Evolutionary conservation across 2,329 filamentous ascomycete species (phyloP), one percentile per base, ranked within the genome.

Genomic region (Apiospora rasikravindrae): DNA sequence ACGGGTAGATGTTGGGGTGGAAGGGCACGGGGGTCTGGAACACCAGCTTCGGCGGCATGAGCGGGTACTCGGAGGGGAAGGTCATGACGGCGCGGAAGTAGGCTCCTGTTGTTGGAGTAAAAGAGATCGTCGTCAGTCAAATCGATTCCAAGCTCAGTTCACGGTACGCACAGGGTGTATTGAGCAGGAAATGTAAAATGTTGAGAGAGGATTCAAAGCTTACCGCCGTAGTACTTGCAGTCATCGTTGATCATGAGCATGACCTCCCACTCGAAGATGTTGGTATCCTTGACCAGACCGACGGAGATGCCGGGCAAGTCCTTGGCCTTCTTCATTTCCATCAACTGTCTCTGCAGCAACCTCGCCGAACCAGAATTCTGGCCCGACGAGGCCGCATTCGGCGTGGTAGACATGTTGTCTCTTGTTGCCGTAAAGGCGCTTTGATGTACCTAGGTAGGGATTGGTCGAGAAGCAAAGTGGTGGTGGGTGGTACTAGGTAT

Each of bases 201-300:
- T 16, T 8, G 16, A 57, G 67, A 40, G 53, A 61, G 69, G 19
- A 42, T 42, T 53, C 84, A 7, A 37, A 37, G 5, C 89, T 72
- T 84, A 96, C 95, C 95, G 78, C 95, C 95, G 78, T 98, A 98
- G 83, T 94, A 93, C 84, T 95, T 96, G 84, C 93, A 95, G 80
- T 97, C 95, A 78, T 98, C 95, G 74, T 91, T 94, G 76, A 98
- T 96, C 96, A 99, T 98, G 73, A 99, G 90, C 93, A 98, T 98
- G 26, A 98, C 95, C 83, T 98, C 95, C 96, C 96, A 99, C 85
- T 97, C 93, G 76, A 98, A 98, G 13, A 98, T 91, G 81, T 97
- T 97, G 84, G 86, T 93, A 82, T 93, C 93, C 78, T 92, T 91
- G 70, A 95, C 91, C 61, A 99, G 86, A 0, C 96, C 96, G 78